Evolutionary conservation across 495 filamentous ascomycete species (phyloP).

Genomic region (Neohortaea acidophila): DNA sequence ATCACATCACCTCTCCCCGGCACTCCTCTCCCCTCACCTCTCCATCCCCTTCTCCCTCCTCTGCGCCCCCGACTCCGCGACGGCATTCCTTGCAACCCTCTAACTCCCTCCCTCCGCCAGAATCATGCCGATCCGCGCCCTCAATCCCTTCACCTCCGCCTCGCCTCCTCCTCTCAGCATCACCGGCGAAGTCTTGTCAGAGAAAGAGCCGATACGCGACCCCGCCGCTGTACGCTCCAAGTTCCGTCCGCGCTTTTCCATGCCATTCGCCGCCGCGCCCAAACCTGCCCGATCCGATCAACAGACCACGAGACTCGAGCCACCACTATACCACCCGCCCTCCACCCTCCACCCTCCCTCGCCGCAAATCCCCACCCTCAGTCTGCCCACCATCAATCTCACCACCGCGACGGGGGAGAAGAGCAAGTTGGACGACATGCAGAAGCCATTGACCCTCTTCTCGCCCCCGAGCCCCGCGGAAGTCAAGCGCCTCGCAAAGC

Average conservation of each 20-base stretch:
- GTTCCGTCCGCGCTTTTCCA: conserved; percentile 41
- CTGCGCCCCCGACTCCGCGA: too few species aligned
- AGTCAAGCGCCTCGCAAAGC: conserved; percentile 52
- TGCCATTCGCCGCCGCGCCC: conserved; percentile 44
- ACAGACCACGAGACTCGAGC: conserved; percentile 33
- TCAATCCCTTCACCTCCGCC: conserved; percentile 26
- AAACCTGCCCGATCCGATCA: conserved; percentile 31
- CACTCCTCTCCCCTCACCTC: too few species aligned
- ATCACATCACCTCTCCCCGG: too few species aligned
- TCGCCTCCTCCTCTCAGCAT: conserved; percentile 14
- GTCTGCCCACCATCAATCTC: conserved; percentile 80
- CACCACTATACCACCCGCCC: conserved; percentile 33
- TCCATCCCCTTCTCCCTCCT: too few species aligned
- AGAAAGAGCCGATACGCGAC: conserved; percentile 19
- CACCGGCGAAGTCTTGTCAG: conserved; percentile 10
- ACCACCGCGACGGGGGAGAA: conserved; percentile 77
- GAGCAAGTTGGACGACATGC: conserved; percentile 51
- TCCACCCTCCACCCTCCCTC: conserved; percentile 40
- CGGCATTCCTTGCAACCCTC: too few species aligned
- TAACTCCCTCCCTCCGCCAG: conserved; percentile 12
- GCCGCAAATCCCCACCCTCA: conserved; percentile 54
- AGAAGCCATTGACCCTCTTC: conserved; percentile 60
- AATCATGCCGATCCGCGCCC: conserved; percentile 26
- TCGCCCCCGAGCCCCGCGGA: conserved; percentile 83
- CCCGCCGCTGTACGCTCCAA: conserved; percentile 46